Evolutionary conservation across 345 rosid species (phyloP), one percentile per base, ranked within the genome.

Genomic region (Nephelium lappaceum): DNA sequence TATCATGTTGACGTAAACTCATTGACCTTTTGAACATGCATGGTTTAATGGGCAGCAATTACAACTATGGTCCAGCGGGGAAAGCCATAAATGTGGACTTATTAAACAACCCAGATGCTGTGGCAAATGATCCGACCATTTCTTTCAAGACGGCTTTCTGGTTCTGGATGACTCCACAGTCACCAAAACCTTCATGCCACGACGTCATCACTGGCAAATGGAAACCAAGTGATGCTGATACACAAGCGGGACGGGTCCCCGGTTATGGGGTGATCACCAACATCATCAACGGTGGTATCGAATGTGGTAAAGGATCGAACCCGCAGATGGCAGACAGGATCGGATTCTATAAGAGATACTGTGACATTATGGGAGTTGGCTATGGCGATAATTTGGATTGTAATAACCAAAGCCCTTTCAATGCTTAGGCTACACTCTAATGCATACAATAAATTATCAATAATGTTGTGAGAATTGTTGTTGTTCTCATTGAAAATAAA

Each of bases 141-240:
- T 80, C 86, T 1, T 80, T 83, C 81, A 83, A 62, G 85, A 83
- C 83, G 1, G 85, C 85, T 0, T 57, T 80, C 18, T 83, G 83
- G 86, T 83, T 80, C 79, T 83, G 86, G 86, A 83, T 80, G 86
- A 83, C 86, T 3, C 81, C 77, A 9, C 86, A 83, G 16, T 21
- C 73, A 0, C 68, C 72, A 0, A 83, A 83, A 45, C 86, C 86
- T 23, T 83, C 86, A 0, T 27, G 81, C 79, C 83, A 83, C 57
- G 69, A 25, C 2, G 81, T 83, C n/a, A 77, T 83, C 61, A 73
- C 16, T 1, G 77, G 80, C 8, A 57, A 21, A 23, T 80, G 83
- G 83, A 23, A 15, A 2, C 83, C 83, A 4, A 24, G 75, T 2
- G 58, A 43, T 4, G 73, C 65, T 0, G 86, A 83, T 25, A 58